Base-by-base conservation (phyloP, 2,329 filamentous ascomycete genomes). In the Raffaelea arxii region DNA sequence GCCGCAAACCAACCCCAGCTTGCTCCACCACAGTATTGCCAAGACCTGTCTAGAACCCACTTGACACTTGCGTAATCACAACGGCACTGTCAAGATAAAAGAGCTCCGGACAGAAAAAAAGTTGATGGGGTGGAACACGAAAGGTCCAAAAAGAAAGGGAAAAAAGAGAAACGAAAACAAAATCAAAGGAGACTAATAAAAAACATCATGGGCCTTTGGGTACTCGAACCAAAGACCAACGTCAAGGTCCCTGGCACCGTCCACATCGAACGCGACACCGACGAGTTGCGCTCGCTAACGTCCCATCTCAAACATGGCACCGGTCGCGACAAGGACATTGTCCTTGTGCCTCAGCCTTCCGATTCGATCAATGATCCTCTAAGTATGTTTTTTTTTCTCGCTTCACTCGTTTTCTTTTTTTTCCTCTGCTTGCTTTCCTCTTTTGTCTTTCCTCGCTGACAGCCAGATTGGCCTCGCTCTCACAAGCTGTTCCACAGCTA, bases 321-420 rank as follows among this genome's bases (percentile, higher is more conserved):
- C 36, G 41, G 41, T 37, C 16, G 36, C n/a, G 25, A 60, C 12
- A 59, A 64, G 23, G 65, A 67, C 39, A 65, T 71, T 38, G 59
- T 69, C 3, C 56, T 70, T 3, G 61, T 69, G 4, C 66, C 67
- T 1, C 41, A 47, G 18, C 62, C 62, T 3, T 59, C 54, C 18
- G 46, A 54, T n/a, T 61, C 65, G 44, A 60, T 62, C 10, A 60
- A 67, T 32, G 64, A 67, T 49, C 64, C 64, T 1, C 48, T 67
- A 22, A 51, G 39, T 41, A n/a, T n/a, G 39, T 41, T 14, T 18
- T 18, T 7, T n/a, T 6, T 37, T 6, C n/a, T n/a, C n/a, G n/a
- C n/a, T n/a, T n/a, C n/a, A n/a, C n/a, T n/a, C n/a, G n/a, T n/a
- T n/a, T n/a, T n/a, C n/a, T n/a, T n/a, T n/a, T n/a, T n/a, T n/a